phyloP scores from a whole-genome alignment of 345 rosid genomes.

The Adansonia digitata region DNA sequence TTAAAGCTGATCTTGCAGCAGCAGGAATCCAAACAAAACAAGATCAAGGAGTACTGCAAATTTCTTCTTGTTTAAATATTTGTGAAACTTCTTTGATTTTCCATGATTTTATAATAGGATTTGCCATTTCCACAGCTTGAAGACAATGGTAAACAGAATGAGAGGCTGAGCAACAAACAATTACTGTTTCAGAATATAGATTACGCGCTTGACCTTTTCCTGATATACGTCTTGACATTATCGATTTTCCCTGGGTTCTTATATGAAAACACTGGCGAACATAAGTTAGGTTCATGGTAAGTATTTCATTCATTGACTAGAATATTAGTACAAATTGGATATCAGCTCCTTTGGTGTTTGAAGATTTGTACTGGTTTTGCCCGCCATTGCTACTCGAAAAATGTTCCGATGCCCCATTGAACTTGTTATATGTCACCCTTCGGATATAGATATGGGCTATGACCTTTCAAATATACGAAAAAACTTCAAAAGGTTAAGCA shows the following conservation, averaged over 20 bases:
- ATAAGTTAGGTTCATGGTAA: constrained; percentile 54
- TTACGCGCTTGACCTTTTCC: constrained; percentile 50
- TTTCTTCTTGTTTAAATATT: neutral
- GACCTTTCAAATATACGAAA: too few relatives aligned
- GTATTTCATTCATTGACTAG: neutral
- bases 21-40: constrained; percentile 53
- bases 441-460: too few relatives aligned
- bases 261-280: constrained; percentile 69
- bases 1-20: constrained; percentile 72
- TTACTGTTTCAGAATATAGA: constrained; percentile 55
- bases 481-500: too few relatives aligned
- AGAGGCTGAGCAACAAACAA: constrained; percentile 52
- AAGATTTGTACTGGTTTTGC: neutral
- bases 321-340: too few relatives aligned
- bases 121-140: constrained; percentile 33
- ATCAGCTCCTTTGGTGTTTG: neutral
- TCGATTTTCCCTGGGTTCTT: constrained; percentile 85
- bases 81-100: neutral
- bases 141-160: neutral
- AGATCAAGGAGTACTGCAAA: constrained; percentile 5
- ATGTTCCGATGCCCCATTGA: neutral
- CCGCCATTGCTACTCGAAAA: neutral
- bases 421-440: too few relatives aligned
- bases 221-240: constrained; percentile 60
- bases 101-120: neutral